phyloP scores from a whole-genome alignment of 1,284 basidiomycete species.

The Ustilago lituana region DNA sequence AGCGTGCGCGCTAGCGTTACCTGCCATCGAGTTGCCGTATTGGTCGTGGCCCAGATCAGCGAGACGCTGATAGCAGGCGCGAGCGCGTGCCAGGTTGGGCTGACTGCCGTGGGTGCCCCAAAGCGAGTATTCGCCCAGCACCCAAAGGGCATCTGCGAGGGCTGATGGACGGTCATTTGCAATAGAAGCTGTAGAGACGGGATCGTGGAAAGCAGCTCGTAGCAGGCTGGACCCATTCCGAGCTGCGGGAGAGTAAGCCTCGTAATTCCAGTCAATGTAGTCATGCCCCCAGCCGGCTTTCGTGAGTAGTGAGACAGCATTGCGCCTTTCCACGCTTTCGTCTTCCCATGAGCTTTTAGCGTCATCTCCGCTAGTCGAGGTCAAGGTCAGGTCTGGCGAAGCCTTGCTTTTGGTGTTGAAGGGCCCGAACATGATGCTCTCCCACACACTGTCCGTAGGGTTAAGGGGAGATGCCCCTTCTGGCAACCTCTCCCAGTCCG shows the following conservation, averaged over 20 bases:
- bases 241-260: slow-evolving; percentile 26
- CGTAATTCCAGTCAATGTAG: slow-evolving; percentile 28
- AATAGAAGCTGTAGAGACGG: not conserved
- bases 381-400: slow-evolving; percentile 7
- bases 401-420: slow-evolving; percentile 22
- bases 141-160: slow-evolving; percentile 63
- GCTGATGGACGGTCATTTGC: slow-evolving; percentile 3
- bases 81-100: slow-evolving; percentile 53
- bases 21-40: slow-evolving; percentile 27
- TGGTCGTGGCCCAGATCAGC: slow-evolving; percentile 39
- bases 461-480: slow-evolving; percentile 21
- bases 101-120: slow-evolving; percentile 63
- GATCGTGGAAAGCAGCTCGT: slow-evolving; percentile 5
- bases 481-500: slow-evolving; percentile 53
- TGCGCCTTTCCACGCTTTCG: slow-evolving; percentile 3
- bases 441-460: slow-evolving; percentile 38
- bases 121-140: slow-evolving; percentile 60
- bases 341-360: not conserved
- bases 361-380: not conserved
- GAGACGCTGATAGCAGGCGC: slow-evolving; percentile 53
- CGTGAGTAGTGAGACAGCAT: slow-evolving; percentile 43
- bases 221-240: slow-evolving; percentile 20
- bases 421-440: slow-evolving; percentile 54
- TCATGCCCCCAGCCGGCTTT: slow-evolving; percentile 44
- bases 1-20: slow-evolving; percentile 63